Conservation (phyloP, 1,284 basidiomycete species). For the Stygiomarasmius scandens region DNA sequence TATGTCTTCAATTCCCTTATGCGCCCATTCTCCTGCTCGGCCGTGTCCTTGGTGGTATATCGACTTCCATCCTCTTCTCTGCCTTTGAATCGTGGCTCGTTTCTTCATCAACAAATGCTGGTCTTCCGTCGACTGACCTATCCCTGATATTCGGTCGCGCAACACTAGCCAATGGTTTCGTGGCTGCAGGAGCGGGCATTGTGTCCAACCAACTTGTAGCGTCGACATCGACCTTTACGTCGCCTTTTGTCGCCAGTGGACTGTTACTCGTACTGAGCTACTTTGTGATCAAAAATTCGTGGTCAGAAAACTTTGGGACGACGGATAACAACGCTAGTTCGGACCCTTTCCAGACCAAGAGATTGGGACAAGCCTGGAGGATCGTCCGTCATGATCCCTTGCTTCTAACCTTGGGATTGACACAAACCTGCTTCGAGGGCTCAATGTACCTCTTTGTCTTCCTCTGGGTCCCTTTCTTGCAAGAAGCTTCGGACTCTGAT, state of each 20-base stretch:
- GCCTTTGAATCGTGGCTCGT: slow-evolving; percentile 78
- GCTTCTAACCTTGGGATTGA: slow-evolving; percentile 68
- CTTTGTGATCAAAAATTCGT: slow-evolving; percentile 56
- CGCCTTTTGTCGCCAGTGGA: slow-evolving; percentile 69
- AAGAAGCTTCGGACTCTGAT: slow-evolving; percentile 51
- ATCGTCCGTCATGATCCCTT: slow-evolving; percentile 61
- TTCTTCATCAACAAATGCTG: slow-evolving; percentile 51
- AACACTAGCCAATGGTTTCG: slow-evolving; percentile 70
- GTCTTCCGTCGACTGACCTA: slow-evolving; percentile 55
- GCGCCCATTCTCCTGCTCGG: slow-evolving; percentile 63
- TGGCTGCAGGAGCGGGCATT: slow-evolving; percentile 68
- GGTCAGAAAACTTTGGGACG: slow-evolving; percentile 70
- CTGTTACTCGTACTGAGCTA: slow-evolving; percentile 54
- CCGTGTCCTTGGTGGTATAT: slow-evolving; percentile 66
- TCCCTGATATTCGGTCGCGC: slow-evolving; percentile 73
- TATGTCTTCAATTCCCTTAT: slow-evolving; percentile 55
- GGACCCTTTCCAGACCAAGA: slow-evolving; percentile 53
- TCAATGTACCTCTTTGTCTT: slow-evolving; percentile 85
- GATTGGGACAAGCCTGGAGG: slow-evolving; percentile 58
- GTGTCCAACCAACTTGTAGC: slow-evolving; percentile 63
- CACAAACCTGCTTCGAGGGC: slow-evolving; percentile 78
- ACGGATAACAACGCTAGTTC: slow-evolving; percentile 38
- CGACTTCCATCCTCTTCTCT: slow-evolving; percentile 75
- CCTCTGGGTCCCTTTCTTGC: slow-evolving; percentile 75
- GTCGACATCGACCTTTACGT: slow-evolving; percentile 48